phyloP scores from a whole-genome alignment of 2,329 filamentous ascomycete genomes.

The Verticillium alfalfae region DNA sequence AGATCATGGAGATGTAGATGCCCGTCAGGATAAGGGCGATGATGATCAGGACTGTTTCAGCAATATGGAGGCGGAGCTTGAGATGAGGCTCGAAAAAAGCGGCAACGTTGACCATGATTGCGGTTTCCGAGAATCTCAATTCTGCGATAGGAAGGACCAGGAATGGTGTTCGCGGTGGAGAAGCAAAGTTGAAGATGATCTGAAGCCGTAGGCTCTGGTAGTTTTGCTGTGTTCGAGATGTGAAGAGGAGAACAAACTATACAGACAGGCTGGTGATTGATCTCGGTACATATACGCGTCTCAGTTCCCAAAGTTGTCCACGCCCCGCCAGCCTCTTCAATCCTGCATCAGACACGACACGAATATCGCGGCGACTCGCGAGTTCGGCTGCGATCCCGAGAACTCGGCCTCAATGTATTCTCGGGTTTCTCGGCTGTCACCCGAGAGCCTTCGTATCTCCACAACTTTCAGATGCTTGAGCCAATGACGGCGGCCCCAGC shows the following conservation, averaged over 20 bases:
- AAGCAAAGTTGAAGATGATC: neutral
- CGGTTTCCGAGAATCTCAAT: neutral
- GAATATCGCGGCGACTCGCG: neutral
- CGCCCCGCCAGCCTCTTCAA: neutral
- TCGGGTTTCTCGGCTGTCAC: neutral
- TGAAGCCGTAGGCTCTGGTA: too few species aligned
- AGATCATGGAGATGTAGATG: conserved; percentile 5
- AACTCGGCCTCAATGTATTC: neutral
- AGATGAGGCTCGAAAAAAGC: conserved; percentile 4
- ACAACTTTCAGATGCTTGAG: neutral
- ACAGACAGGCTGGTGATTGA: neutral
- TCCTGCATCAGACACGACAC: neutral
- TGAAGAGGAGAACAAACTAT: neutral
- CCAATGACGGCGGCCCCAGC: neutral
- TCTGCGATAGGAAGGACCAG: neutral
- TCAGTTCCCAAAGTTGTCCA: neutral
- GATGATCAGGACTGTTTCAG: neutral
- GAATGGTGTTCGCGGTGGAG: neutral
- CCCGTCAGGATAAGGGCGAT: conserved; percentile 8
- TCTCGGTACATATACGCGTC: neutral
- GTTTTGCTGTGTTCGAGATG: neutral
- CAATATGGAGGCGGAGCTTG: conserved; percentile 6
- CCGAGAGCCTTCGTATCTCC: neutral
- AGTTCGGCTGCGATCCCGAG: neutral
- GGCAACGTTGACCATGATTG: neutral